Base-by-base conservation (phyloP, 2,329 filamentous ascomycete genomes). In the Atkinsonella hypoxylon region DNA sequence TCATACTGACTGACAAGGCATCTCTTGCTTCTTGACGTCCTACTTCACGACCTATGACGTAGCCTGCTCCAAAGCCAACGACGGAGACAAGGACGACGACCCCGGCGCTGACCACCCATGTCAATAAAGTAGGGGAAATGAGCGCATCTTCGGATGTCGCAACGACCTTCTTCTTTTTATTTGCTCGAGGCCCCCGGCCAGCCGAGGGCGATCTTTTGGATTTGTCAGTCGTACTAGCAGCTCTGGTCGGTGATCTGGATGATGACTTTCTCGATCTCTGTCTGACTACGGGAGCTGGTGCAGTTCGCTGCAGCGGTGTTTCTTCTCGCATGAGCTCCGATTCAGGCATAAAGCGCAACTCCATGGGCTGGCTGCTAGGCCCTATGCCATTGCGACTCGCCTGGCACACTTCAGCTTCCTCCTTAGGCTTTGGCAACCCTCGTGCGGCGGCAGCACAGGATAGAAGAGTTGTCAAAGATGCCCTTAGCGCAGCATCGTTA, bases 401-500 rank as follows among this genome's bases (percentile, higher is more conserved):
- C 13, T 63, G 55, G 47, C 65, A 59, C 12, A 64, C 59, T 49
- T 72, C 70, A 12, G 62, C 62, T 50, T 75, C 72, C 47, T 75
- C 71, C 46, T 73, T 72, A 15, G 73, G 70, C 62, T 93, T 95
- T 1, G 85, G 81, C 15, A 93, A 73, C 4, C 86, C 85, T 42
- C 93, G 80, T 1, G 91, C 93, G 0, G 91, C 93, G 3, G 90
- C 89, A 0, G 89, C 91, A 61, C 89, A 95, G n/a, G 91, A 96
- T 12, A 98, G 79, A 12, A 98, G 77, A 0, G 93, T 97, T 1
- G 89, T 95, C n/a, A 98, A 76, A 46, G 89, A 95, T 18, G 93
- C 89, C 34, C 93, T 83, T 11, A 98, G 76, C 2, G 89, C 93
- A 31, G 89, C 93, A 60, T 98, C 93, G 59, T 97, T 90, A 59